Percentiles rank a stretch among this genome's conserved stretches.
Conservation (phyloP, 108 stramenopile species). For the Nitzschia sp. region DNA sequence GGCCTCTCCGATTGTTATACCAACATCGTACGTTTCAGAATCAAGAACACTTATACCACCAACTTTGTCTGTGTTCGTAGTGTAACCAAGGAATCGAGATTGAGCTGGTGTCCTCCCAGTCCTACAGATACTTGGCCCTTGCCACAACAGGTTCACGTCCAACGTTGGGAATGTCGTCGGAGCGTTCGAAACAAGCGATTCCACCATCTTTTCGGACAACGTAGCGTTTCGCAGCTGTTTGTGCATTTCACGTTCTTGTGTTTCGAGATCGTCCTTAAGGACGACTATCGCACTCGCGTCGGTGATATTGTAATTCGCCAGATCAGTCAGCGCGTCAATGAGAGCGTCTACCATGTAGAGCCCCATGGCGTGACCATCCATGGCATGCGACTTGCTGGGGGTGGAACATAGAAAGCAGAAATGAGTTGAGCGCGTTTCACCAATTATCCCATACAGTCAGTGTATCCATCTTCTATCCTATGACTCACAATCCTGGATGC, state of each 20-base stretch:
- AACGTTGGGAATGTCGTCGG: slow-evolving; percentile 4
- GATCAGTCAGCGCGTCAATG: slow-evolving; percentile 23
- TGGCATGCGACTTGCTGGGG: slow-evolving; percentile 39
- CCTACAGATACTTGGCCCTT: slow-evolving; percentile 41
- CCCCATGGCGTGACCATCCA: slow-evolving; percentile 41
- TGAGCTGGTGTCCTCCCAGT: slow-evolving; percentile 45
- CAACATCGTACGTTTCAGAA: slow-evolving; percentile 32
- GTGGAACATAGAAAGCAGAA: no score
- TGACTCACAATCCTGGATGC: slow-evolving; percentile 67
- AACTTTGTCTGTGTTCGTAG: slow-evolving; percentile 27
- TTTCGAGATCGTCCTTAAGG: not conserved
- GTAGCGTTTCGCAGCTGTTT: not conserved
- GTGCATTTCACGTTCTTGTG: not conserved
- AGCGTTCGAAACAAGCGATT: not conserved
- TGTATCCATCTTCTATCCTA: no score
- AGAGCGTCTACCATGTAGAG: slow-evolving; percentile 38
- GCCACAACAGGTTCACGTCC: slow-evolving; percentile 14
- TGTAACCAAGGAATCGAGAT: slow-evolving; percentile 39
- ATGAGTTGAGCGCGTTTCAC: no score
- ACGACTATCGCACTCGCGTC: not conserved
- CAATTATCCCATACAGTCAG: not conserved
- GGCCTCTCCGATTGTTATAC: not conserved
- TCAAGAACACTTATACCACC: slow-evolving; percentile 12
- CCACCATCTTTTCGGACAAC: not conserved
- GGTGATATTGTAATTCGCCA: not conserved